These are phyloP conservation scores for Boehmeria nivea DNA, from an alignment of 306 rosid species.

Conservation along the genomic window DNA sequence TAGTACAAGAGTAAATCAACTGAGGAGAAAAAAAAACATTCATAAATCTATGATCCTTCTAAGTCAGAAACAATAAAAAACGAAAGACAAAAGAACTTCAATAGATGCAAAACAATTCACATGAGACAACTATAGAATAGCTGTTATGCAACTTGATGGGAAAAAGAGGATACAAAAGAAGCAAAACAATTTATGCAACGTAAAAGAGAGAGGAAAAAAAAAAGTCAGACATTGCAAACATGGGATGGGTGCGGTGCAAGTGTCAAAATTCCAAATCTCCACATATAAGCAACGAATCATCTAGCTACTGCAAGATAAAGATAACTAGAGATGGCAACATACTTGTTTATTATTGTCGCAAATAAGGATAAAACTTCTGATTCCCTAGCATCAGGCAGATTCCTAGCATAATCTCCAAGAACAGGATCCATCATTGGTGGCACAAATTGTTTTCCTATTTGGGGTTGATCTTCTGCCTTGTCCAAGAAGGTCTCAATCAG, in stretches of 20 bases:
- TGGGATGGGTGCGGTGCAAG: background rate
- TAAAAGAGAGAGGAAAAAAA: background rate
- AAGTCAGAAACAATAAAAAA: background rate
- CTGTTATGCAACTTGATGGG: background rate
- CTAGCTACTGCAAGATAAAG: background rate
- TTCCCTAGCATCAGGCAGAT: slow-evolving; percentile 98
- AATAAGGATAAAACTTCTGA: slow-evolving; percentile 95
- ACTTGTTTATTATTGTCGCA: slow-evolving; percentile 95
- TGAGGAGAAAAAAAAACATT: background rate
- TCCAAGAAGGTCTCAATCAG: slow-evolving; percentile 94
- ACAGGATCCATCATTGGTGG: slow-evolving; percentile 99
- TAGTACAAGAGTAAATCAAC: background rate
- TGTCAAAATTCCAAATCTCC: background rate
- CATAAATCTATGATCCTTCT: background rate
- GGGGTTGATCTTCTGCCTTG: slow-evolving; percentile 98
- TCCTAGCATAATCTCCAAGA: slow-evolving; percentile 91
- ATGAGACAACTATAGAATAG: background rate
- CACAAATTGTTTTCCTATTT: slow-evolving; percentile 94
- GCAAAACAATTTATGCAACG: too few species aligned
- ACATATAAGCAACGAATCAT: background rate
- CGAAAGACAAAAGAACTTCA: background rate
- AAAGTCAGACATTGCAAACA: background rate
- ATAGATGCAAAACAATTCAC: background rate
- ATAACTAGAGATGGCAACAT: slow-evolving; percentile 23
- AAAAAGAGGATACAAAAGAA: too few species aligned